Conservation (phyloP, 495 filamentous ascomycete genomes). For the Xylaria cubensis region DNA sequence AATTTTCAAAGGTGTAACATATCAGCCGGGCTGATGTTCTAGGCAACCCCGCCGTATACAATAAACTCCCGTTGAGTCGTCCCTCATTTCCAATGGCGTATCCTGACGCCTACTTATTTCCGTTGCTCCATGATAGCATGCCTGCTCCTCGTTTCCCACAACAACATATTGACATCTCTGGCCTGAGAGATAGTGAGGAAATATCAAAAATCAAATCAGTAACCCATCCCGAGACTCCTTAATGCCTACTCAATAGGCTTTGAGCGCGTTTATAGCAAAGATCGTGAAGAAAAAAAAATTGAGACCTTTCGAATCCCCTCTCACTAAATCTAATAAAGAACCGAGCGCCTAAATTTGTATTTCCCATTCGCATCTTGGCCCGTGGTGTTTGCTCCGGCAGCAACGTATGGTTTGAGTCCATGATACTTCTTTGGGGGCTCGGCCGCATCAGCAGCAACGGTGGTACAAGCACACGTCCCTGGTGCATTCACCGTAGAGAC, state of each 20-base stretch:
- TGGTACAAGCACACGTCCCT: slow-evolving; percentile 31
- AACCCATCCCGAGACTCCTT: neutral
- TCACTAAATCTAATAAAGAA: neutral
- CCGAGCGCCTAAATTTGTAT: slow-evolving; percentile 7
- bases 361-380: neutral
- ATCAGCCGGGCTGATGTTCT: neutral
- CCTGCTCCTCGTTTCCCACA: neutral
- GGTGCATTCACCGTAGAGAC: slow-evolving; percentile 25
- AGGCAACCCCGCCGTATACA: neutral
- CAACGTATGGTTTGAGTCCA: neutral
- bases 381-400: neutral
- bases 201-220: neutral
- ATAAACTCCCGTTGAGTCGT: neutral
- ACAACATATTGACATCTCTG: neutral
- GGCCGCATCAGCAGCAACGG: neutral
- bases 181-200: neutral
- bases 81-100: neutral
- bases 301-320: neutral
- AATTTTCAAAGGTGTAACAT: neutral
- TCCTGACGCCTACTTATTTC: neutral
- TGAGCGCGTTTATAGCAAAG: neutral
- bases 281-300: neutral
- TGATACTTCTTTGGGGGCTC: neutral
- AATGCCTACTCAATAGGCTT: neutral
- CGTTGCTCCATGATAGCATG: neutral